These are phyloP conservation scores for Neurospora crassa DNA, from an alignment of 2,329 filamentous ascomycete species.

Conservation along the genomic window DNA sequence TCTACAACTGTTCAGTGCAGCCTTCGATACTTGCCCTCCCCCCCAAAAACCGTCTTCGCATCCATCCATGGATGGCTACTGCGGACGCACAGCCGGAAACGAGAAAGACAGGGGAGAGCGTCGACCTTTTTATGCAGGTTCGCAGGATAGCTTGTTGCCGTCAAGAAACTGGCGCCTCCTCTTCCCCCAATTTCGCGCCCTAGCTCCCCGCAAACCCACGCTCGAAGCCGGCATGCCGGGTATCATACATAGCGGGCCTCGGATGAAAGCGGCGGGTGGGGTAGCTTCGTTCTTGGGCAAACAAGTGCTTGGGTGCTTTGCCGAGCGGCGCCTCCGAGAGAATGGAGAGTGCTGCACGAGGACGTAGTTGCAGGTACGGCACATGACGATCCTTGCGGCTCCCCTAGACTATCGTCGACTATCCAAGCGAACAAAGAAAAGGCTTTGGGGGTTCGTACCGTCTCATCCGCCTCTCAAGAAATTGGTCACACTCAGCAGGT, in stretches of 20 bases:
- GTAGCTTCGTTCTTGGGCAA: neutral
- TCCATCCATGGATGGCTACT: neutral
- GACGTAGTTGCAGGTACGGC: neutral
- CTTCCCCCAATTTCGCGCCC: neutral
- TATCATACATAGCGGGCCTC: neutral
- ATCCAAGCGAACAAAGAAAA: neutral
- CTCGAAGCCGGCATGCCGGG: neutral
- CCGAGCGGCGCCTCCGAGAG: neutral
- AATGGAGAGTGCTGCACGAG: neutral
- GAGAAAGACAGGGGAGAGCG: neutral
- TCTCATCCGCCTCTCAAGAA: neutral
- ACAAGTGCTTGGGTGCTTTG: neutral
- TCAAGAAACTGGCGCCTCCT: neutral
- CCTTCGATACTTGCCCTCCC: neutral
- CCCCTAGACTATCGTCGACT: neutral
- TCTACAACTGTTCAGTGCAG: neutral
- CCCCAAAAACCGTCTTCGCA: neutral
- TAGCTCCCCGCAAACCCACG: neutral
- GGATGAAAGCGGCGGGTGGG: neutral
- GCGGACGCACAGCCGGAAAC: neutral
- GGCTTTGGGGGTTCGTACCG: neutral
- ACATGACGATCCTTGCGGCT: neutral
- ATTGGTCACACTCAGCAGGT: neutral
- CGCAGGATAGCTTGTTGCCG: neutral
- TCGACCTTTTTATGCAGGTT: neutral